Evolutionary conservation across 345 rosid genomes (phyloP).

Genomic region (Boechera retrofracta): DNA sequence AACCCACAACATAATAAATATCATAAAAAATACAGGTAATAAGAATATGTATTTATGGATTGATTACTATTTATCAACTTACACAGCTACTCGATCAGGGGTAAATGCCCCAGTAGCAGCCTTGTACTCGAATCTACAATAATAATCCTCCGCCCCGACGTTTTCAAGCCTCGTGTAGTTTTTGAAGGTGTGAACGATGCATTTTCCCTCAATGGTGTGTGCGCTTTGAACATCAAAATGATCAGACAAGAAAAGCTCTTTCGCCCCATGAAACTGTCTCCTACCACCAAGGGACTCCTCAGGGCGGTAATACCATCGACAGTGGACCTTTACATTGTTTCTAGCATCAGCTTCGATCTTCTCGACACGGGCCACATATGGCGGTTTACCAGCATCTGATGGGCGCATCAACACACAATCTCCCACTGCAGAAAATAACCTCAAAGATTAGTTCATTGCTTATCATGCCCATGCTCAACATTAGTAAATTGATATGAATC

Average conservation of each 20-base stretch:
- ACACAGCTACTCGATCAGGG: slow-evolving; percentile 91
- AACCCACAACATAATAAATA: background rate
- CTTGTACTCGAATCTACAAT: slow-evolving; percentile 80
- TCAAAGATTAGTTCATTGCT: slow-evolving; percentile 32
- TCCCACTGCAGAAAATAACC: slow-evolving; percentile 55
- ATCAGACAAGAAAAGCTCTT: slow-evolving; percentile 80
- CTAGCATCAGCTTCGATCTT: slow-evolving; percentile 81
- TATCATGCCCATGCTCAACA: background rate
- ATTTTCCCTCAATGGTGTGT: slow-evolving; percentile 83
- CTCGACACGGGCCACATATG: slow-evolving; percentile 86
- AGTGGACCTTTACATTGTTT: slow-evolving; percentile 74
- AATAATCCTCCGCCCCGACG: slow-evolving; percentile 86
- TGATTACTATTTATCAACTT: slow-evolving; percentile 43
- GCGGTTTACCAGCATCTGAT: slow-evolving; percentile 73
- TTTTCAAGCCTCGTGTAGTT: slow-evolving; percentile 83
- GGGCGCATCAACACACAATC: slow-evolving; percentile 91
- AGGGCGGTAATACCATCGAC: slow-evolving; percentile 85
- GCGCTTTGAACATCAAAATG: slow-evolving; percentile 82
- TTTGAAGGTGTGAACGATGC: slow-evolving; percentile 81
- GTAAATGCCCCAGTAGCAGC: slow-evolving; percentile 84
- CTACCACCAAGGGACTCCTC: slow-evolving; percentile 92
- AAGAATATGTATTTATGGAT: background rate
- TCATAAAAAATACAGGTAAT: background rate
- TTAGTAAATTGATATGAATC: background rate
- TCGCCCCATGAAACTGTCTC: slow-evolving; percentile 86